Percentiles rank a stretch among this genome's conserved stretches.
Conservation (phyloP, 495 filamentous ascomycete species). For the Xylaria venustula region DNA sequence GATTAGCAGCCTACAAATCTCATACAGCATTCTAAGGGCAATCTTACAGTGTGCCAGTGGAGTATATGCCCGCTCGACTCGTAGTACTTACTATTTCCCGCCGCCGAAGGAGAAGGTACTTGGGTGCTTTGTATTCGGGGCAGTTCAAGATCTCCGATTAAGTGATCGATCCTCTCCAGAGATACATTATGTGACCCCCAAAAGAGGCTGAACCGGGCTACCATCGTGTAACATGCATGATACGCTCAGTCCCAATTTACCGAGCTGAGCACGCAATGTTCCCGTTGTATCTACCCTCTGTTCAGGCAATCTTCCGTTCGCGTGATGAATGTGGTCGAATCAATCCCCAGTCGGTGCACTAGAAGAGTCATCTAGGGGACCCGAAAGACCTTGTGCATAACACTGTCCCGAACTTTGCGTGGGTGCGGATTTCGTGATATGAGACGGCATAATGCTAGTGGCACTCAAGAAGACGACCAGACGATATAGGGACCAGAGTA, state of each 20-base stretch:
- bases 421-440: background rate
- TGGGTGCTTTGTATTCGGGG: background rate
- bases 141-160: background rate
- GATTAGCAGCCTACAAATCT: background rate
- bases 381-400: slow-evolving; percentile 5
- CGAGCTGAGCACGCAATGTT: slow-evolving; percentile 13
- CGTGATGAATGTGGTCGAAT: slow-evolving; percentile 6
- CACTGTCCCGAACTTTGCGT: slow-evolving; percentile 8
- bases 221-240: slow-evolving; percentile 12
- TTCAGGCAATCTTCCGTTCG: background rate
- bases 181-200: background rate
- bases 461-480: background rate
- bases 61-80: background rate
- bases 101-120: background rate
- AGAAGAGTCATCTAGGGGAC: background rate
- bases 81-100: background rate
- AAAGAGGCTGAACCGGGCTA: slow-evolving; percentile 14
- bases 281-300: slow-evolving; percentile 5
- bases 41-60: background rate
- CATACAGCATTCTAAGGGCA: background rate
- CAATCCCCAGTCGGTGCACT: background rate
- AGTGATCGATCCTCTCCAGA: background rate
- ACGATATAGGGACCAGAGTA: background rate
- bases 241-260: slow-evolving; percentile 4
- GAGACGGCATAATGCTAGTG: background rate